Base-by-base conservation (phyloP, 768 basidiomycete genomes). In the Austroboletus festivus region DNA sequence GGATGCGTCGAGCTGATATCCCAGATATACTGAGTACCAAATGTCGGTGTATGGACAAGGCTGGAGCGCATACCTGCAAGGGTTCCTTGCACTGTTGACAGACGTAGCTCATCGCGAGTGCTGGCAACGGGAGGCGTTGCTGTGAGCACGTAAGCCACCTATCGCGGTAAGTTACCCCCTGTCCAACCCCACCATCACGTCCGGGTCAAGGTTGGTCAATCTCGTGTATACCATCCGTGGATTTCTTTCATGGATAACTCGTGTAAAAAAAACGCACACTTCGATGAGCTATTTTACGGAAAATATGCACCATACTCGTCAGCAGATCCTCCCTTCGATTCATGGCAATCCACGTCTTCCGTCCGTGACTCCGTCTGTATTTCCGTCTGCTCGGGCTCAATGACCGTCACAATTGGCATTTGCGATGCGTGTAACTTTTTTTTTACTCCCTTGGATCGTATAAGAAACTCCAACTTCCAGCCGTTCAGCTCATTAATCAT, bases 21-120 rank as follows among this genome's bases (percentile, higher is more conserved):
- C 30, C 38, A 31, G 30, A 44, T 38, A 6, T 19, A 4, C 43
- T 60, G 47, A 60, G 61, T 30, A 40, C n/a, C n/a, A n/a, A 20
- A 22, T 13, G 26, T 43, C 39, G 13, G 31, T n/a, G 34, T 39
- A 26, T n/a, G 42, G 28, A 21, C 35, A 35, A 26, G 57, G 26
- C 46, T 21, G 8, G 37, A 4, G 30, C 18, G n/a, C 57, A 48
- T 47, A 87, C 87, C 79, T 92, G 85, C 28, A 96, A 71, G 6
- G 89, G 90, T 61, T 94, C 88, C 69, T 91, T 92, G 75, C 90
- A 93, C 69, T 93, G 90, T 62, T 92, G 89, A 60, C 90, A 93
- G 42, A 86, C 76, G 57, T 75, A 76, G 47, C 56, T 71, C 76
- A 78, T 77, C 15, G 30, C 20, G 15, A 12, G 8, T 22, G 18